Evolutionary conservation across 2,329 filamentous ascomycete species (phyloP).

Genomic region (Triangularia verruculosa): DNA sequence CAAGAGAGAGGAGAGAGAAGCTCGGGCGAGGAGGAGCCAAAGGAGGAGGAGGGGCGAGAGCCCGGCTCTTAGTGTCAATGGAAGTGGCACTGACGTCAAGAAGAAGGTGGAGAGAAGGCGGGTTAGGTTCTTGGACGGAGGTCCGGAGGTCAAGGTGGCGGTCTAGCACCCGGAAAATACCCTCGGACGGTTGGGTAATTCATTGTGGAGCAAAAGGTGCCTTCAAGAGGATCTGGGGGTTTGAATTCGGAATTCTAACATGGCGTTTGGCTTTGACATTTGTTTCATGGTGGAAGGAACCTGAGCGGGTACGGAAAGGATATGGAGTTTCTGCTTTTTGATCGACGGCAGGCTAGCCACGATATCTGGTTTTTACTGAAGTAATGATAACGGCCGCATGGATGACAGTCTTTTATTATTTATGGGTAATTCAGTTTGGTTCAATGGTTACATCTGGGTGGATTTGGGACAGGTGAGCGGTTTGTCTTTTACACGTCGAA

Average conservation of each 20-base stretch:
- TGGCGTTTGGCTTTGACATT: not conserved
- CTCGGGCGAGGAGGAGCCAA: conserved; percentile 53
- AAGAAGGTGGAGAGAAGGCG: conserved; percentile 31
- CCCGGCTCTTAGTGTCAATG: conserved; percentile 26
- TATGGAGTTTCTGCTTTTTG: not conserved
- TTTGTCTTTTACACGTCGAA: not conserved
- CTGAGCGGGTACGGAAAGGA: not conserved
- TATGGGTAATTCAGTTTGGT: not conserved
- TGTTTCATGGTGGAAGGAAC: not conserved
- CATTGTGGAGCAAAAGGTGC: too few relatives aligned
- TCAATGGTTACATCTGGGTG: not conserved
- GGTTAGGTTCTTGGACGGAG: conserved; percentile 33
- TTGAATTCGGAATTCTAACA: not conserved
- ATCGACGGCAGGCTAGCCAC: not conserved
- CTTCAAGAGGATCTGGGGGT: not conserved
- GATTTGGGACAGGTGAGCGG: not conserved
- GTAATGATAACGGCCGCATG: not conserved
- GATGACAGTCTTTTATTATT: not conserved
- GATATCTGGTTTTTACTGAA: not conserved
- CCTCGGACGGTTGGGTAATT: not conserved
- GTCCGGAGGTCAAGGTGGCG: conserved; percentile 12
- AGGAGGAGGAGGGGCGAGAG: conserved; percentile 39
- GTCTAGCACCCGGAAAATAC: conserved; percentile 15
- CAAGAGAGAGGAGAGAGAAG: conserved; percentile 59
- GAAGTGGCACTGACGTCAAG: conserved; percentile 37